Percentiles rank a stretch among this genome's conserved stretches.
These are phyloP conservation scores for Arthromyces matolae DNA, from an alignment of 768 basidiomycete genomes.

Conservation along the genomic window DNA sequence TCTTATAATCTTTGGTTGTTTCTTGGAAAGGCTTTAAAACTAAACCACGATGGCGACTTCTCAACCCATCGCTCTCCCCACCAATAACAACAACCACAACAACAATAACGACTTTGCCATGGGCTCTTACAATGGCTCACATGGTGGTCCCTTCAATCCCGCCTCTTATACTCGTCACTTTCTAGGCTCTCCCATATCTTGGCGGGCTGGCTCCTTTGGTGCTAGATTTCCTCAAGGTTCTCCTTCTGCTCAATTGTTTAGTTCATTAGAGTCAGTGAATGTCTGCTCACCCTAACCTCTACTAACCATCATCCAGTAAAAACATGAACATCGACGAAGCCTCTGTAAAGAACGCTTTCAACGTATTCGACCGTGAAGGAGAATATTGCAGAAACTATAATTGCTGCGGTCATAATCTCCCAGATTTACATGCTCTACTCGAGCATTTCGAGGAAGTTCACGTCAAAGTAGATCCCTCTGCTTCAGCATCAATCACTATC, in stretches of 20 bases:
- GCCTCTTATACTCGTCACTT: conserved; percentile 66
- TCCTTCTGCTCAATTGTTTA: conserved; percentile 58
- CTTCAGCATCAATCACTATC: conserved; percentile 38
- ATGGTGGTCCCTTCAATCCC: conserved; percentile 54
- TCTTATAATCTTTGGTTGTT: neutral
- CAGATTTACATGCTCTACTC: conserved; percentile 77
- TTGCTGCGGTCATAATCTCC: conserved; percentile 76
- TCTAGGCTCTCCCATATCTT: conserved; percentile 71
- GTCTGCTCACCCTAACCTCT: neutral
- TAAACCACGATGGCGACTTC: conserved; percentile 25
- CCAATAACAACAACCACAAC: conserved; percentile 17
- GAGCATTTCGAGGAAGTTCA: conserved; percentile 93
- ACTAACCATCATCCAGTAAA: conserved; percentile 22
- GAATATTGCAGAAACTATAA: conserved; percentile 86
- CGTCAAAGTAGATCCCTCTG: conserved; percentile 56
- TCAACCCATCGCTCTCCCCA: conserved; percentile 47
- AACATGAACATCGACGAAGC: conserved; percentile 50
- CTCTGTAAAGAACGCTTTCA: conserved; percentile 62
- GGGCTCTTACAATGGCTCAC: conserved; percentile 48
- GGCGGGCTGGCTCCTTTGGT: conserved; percentile 64
- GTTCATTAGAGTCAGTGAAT: conserved; percentile 61
- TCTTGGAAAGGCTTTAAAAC: neutral
- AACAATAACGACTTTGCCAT: conserved; percentile 27
- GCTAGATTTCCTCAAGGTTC: conserved; percentile 60
- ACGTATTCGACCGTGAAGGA: conserved; percentile 63